Conservation (phyloP, 179 eudicot species). For the Camellia oleifera region DNA sequence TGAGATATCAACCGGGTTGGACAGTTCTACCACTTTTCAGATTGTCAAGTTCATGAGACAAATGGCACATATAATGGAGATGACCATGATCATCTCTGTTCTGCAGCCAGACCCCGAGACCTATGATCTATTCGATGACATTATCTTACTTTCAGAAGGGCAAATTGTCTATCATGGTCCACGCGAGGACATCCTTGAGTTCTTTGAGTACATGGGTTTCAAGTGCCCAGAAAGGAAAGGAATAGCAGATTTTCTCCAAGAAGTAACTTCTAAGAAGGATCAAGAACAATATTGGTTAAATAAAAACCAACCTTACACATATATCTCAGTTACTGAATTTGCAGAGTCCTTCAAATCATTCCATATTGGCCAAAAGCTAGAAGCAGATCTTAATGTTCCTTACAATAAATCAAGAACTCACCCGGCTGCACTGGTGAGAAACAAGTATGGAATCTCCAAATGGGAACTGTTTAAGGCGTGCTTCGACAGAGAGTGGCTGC, state of each 20-base stretch:
- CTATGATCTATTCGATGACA: conserved; percentile 74
- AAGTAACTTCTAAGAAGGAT: conserved; percentile 78
- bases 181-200: conserved; percentile 53
- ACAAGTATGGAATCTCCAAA: conserved; percentile 65
- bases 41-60: conserved; percentile 71
- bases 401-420: conserved; percentile 56
- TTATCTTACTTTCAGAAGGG: conserved; percentile 79
- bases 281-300: conserved; percentile 78
- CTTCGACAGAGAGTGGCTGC: conserved; percentile 75
- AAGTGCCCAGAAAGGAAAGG: conserved; percentile 83
- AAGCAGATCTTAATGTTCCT: conserved; percentile 44
- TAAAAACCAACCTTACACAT: conserved; percentile 47
- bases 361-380: conserved; percentile 43
- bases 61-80: conserved; percentile 73
- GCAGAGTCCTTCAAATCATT: conserved; percentile 50
- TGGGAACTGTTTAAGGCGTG: conserved; percentile 65
- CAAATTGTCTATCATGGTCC: conserved; percentile 87
- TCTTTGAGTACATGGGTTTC: conserved; percentile 72
- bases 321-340: conserved; percentile 61
- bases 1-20: conserved; percentile 82
- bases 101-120: conserved; percentile 89
- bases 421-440: conserved; percentile 59
- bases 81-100: conserved; percentile 75
- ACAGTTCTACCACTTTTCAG: conserved; percentile 75
- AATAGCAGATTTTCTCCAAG: conserved; percentile 83